These are phyloP conservation scores for Histomonas meleagridis DNA, from an alignment of 208 protist species.

Conservation along the genomic window DNA sequence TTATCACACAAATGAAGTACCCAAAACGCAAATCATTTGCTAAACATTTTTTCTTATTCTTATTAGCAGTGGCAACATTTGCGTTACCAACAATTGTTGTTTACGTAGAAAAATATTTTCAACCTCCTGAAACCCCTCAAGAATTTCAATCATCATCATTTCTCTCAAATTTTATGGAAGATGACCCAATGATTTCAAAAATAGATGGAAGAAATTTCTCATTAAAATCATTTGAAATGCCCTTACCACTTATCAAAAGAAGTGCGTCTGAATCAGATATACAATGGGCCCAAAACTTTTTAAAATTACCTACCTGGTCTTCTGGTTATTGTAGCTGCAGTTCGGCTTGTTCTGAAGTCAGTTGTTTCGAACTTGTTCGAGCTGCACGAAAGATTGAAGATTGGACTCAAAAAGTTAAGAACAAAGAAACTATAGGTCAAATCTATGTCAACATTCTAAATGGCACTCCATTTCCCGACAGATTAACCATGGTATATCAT, in stretches of 20 bases:
- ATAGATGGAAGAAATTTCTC: no score
- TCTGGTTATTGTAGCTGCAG: not conserved
- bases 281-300: not conserved
- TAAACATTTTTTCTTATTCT: no score
- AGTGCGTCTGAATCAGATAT: not conserved
- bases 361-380: conserved; percentile 6
- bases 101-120: no score
- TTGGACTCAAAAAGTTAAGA: not conserved
- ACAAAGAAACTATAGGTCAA: not conserved
- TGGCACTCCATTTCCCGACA: not conserved
- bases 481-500: conserved; percentile 24
- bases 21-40: no score
- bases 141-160: no score
- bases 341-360: not conserved
- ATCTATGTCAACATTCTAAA: not conserved
- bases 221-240: not conserved
- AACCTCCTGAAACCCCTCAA: no score
- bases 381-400: not conserved
- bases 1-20: no score
- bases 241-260: not conserved
- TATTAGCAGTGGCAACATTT: no score
- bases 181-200: no score
- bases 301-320: not conserved
- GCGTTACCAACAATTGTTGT: no score
- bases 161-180: no score